phyloP scores from a whole-genome alignment of 352 stramenopile genomes.

The Globisporangium paroecandrum region DNA sequence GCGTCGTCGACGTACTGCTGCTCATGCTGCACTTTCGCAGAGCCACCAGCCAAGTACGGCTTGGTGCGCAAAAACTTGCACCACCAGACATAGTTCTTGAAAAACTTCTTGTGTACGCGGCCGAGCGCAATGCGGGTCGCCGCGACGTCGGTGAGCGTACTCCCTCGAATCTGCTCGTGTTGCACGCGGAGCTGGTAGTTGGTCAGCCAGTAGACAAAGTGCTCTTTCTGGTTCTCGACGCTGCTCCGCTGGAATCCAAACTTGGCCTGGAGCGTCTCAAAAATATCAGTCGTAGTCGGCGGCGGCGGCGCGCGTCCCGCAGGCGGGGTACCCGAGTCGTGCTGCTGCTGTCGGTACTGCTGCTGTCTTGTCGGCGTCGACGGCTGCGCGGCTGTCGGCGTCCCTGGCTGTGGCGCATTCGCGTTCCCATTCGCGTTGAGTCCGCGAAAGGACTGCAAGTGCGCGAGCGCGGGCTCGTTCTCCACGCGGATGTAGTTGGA shows the following conservation, averaged over 20 bases:
- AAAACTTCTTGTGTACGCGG: conserved; percentile 79
- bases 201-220: conserved; percentile 79
- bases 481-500: conserved; percentile 81
- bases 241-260: conserved; percentile 79
- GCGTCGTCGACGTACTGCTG: conserved; percentile 51
- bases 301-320: conserved; percentile 13
- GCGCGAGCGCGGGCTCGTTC: conserved; percentile 50
- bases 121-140: conserved; percentile 49
- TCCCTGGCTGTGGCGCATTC: not conserved
- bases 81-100: conserved; percentile 93
- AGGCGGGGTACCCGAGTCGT: conserved; percentile 4
- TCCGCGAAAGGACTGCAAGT: conserved; percentile 61
- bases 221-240: conserved; percentile 83
- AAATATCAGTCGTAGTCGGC: conserved; percentile 40
- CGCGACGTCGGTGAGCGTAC: conserved; percentile 34
- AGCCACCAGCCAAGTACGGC: conserved; percentile 27
- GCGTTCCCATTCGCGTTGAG: not conserved
- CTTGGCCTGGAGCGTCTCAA: conserved; percentile 74
- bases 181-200: conserved; percentile 80
- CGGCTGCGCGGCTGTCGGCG: not conserved
- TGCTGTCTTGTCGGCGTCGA: not conserved
- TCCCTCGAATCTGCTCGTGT: conserved; percentile 29
- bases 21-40: conserved; percentile 7
- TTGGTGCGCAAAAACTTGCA: conserved; percentile 90
- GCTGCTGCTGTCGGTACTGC: conserved; percentile 9